Evolutionary conservation across 768 basidiomycete species (phyloP).

Genomic region (Panus rudis): DNA sequence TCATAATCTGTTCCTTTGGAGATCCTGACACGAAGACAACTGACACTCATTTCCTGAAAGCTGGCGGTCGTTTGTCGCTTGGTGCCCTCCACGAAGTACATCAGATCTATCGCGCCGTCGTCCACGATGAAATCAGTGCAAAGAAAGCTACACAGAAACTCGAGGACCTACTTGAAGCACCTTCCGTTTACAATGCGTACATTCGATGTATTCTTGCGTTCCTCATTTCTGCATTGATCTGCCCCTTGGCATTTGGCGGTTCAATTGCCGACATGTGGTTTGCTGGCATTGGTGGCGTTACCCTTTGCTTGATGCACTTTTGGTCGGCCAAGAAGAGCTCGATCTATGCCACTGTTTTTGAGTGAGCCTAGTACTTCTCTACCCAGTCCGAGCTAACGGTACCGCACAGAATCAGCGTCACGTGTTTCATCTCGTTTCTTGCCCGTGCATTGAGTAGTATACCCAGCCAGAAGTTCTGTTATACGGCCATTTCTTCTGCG

Average conservation of each 20-base stretch:
- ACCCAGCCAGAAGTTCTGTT: slow-evolving; percentile 74
- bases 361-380: slow-evolving; percentile 43
- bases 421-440: slow-evolving; percentile 72
- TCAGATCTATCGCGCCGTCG: slow-evolving; percentile 75
- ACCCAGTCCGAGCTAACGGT: neutral
- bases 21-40: slow-evolving; percentile 86
- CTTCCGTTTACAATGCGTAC: slow-evolving; percentile 55
- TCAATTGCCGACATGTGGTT: slow-evolving; percentile 83
- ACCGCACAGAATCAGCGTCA: slow-evolving; percentile 64
- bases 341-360: slow-evolving; percentile 86
- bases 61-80: slow-evolving; percentile 67
- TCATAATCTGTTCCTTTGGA: slow-evolving; percentile 85
- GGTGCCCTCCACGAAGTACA: slow-evolving; percentile 84
- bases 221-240: slow-evolving; percentile 67
- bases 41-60: slow-evolving; percentile 85
- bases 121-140: slow-evolving; percentile 89
- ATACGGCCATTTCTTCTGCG: slow-evolving; percentile 84
- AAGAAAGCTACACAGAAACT: slow-evolving; percentile 63
- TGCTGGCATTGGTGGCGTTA: slow-evolving; percentile 61
- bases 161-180: slow-evolving; percentile 51
- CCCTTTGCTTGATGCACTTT: slow-evolving; percentile 66
- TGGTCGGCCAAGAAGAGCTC: slow-evolving; percentile 67
- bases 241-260: slow-evolving; percentile 79
- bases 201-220: slow-evolving; percentile 66
- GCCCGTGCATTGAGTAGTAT: slow-evolving; percentile 82